Evolutionary conservation across 495 filamentous ascomycete species (phyloP).

Genomic region (Annulohypoxylon moriforme): DNA sequence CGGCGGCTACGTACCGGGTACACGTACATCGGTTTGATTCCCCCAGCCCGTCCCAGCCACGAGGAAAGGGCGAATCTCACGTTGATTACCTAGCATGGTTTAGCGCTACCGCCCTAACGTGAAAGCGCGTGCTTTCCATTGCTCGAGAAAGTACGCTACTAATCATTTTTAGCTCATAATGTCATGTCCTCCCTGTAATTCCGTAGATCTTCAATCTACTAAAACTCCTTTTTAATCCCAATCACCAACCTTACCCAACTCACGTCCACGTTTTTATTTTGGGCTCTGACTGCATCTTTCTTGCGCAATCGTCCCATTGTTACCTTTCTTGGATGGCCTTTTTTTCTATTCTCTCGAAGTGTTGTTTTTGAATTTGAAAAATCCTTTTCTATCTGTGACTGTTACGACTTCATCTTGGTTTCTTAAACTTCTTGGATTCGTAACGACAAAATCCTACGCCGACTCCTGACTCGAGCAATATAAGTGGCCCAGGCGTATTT

Average conservation of each 20-base stretch:
- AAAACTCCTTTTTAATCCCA: slow-evolving; percentile 37
- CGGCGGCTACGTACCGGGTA: slow-evolving; percentile 16
- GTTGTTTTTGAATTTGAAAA: slow-evolving; percentile 9
- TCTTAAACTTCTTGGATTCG: slow-evolving; percentile 5
- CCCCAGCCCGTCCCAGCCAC: slow-evolving; percentile 38
- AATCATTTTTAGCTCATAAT: slow-evolving; percentile 10
- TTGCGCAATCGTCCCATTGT: slow-evolving; percentile 14
- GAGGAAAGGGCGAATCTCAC: slow-evolving; percentile 10
- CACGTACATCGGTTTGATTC: slow-evolving; percentile 4
- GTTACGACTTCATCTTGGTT: neutral
- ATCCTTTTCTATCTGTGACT: neutral
- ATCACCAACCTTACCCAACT: slow-evolving; percentile 24
- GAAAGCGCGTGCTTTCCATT: slow-evolving; percentile 18
- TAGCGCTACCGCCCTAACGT: slow-evolving; percentile 19
- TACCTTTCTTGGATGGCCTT: slow-evolving; percentile 14
- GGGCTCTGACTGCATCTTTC: slow-evolving; percentile 8
- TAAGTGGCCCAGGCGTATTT: slow-evolving; percentile 1
- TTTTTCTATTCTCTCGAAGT: slow-evolving; percentile 3
- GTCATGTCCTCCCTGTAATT: slow-evolving; percentile 18
- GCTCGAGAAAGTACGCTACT: slow-evolving; percentile 23
- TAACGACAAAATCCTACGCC: slow-evolving; percentile 32
- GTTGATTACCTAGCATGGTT: slow-evolving; percentile 22
- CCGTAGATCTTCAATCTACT: slow-evolving; percentile 26
- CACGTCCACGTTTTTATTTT: slow-evolving; percentile 24
- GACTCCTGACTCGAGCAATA: slow-evolving; percentile 8